These are phyloP conservation scores for Salix exigua DNA, from an alignment of 345 rosid species.

Conservation along the genomic window DNA sequence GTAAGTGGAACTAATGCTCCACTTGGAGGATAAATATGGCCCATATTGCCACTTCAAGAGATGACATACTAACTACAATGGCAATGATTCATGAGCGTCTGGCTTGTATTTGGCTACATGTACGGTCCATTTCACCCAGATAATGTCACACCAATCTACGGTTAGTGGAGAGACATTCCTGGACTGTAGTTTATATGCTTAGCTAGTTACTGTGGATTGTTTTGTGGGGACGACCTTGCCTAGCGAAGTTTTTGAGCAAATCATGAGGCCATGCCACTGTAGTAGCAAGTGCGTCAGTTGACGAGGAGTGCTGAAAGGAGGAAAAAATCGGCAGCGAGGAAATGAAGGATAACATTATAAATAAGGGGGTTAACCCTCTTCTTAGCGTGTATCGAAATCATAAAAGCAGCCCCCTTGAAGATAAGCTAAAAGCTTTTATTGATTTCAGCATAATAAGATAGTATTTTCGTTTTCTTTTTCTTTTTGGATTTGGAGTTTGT, in stretches of 20 bases:
- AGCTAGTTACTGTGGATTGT: background rate
- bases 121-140: background rate
- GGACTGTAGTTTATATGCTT: no score
- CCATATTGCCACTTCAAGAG: conserved; percentile 2
- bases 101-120: background rate
- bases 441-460: background rate
- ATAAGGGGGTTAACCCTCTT: conserved; percentile 11
- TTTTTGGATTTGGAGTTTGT: background rate
- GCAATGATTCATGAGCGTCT: background rate
- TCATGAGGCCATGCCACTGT: conserved; percentile 20
- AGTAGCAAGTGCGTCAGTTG: conserved; percentile 11
- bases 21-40: background rate
- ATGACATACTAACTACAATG: background rate
- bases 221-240: background rate
- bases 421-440: background rate
- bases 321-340: conserved; percentile 15
- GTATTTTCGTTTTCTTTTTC: background rate
- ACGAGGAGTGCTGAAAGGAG: background rate
- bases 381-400: conserved; percentile 14
- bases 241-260: background rate
- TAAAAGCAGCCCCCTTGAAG: conserved; percentile 4
- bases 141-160: background rate
- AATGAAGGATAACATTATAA: conserved; percentile 20
- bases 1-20: conserved; percentile 28
- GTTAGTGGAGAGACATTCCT: background rate